Percentiles rank a stretch among this genome's conserved stretches.
phyloP scores from a whole-genome alignment of 2,329 filamentous ascomycete species.

The Didymella keratinophila region DNA sequence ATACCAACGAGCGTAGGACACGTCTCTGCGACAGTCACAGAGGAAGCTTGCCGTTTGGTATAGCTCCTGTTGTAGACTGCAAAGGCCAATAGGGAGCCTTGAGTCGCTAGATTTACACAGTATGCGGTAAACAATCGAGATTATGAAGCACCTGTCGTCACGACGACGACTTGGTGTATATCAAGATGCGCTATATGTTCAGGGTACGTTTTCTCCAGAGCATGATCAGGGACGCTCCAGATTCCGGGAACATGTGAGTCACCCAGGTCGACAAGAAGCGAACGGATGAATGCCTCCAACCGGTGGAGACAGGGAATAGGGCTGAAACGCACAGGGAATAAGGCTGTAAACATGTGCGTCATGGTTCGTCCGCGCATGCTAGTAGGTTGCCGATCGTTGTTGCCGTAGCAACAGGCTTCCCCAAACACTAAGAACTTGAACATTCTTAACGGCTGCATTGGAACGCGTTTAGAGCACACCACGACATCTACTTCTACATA shows the following conservation, averaged over 20 bases:
- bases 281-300: slow-evolving; percentile 14
- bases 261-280: slow-evolving; percentile 13
- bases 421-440: slow-evolving; percentile 19
- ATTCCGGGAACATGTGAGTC: slow-evolving; percentile 15
- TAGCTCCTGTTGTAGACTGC: neutral
- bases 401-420: slow-evolving; percentile 17
- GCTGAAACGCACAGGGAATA: slow-evolving; percentile 18
- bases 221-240: neutral
- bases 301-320: slow-evolving; percentile 20
- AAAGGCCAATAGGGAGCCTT: neutral
- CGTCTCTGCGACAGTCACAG: neutral
- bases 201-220: neutral
- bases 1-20: neutral
- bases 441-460: slow-evolving; percentile 19
- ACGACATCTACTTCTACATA: slow-evolving; percentile 11
- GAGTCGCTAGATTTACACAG: neutral
- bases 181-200: neutral
- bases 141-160: slow-evolving; percentile 5
- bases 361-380: slow-evolving; percentile 20
- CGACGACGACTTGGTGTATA: slow-evolving; percentile 1
- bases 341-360: slow-evolving; percentile 17
- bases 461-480: slow-evolving; percentile 13
- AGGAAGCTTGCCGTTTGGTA: neutral
- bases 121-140: neutral
- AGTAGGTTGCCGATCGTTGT: slow-evolving; percentile 15